Evolutionary conservation across 768 basidiomycete genomes (phyloP), one percentile per base, ranked within the genome.

Genomic region (Boletus sp.): DNA sequence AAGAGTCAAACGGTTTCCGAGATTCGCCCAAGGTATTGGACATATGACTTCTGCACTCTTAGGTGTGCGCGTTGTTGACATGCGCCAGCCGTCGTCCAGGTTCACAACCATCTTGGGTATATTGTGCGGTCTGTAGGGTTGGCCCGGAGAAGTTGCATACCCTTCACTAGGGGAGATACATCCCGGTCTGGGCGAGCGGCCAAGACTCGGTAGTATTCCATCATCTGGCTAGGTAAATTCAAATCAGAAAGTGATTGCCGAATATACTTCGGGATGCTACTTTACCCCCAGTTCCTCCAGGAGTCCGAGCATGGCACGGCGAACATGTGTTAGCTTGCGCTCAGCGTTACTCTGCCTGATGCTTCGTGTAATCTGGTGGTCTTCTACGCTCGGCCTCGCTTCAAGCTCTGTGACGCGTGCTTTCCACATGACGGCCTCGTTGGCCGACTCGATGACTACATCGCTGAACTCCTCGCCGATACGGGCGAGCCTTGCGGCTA

Each of bases 31-130:
- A 21, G 67, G 50, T 13, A 75, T 64, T 0, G 74, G 75, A 32
- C 69, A 70, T 21, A 63, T 51, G 5, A 72, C 51, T 34, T 63
- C 61, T 11, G 69, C 69, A 23, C 70, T 69, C 48, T 55, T 63
- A 4, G 80, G 80, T 33, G 74, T 67, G 32, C 69, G 73, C 14
- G 51, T 63, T 41, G 68, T 79, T 46, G 82, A 73, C 44, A 83
- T 69, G 8, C 63, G 64, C 77, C 78, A 79, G 17, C 57, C 60
- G 17, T 67, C 64, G 13, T 66, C 60, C 7, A 61, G 50, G 15
- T 51, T 55, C 5, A 53, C 45, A 7, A 52, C 51, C 11, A 14
- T 27, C 44, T 38, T 60, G 33, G 62, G 38, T 2, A 38, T 33
- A 15, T 49, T 50, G n/a, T 54, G 44, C 4, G 54, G 43, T 38